Evolutionary conservation across 495 filamentous ascomycete genomes (phyloP).

Genomic region (Aspergillus campestris): DNA sequence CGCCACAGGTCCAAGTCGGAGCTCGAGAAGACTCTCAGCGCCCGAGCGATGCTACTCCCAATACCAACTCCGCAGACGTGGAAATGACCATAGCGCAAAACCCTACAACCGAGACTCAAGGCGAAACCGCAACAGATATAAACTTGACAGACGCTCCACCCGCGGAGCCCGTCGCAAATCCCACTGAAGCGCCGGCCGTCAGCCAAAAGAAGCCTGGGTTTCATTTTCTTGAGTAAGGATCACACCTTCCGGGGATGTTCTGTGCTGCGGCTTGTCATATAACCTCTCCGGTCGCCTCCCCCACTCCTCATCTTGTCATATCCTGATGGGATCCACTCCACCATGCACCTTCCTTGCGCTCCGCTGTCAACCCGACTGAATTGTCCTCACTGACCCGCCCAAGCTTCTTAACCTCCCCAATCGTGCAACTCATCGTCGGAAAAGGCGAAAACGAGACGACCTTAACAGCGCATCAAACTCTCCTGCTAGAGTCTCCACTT

Average conservation of each 20-base stretch:
- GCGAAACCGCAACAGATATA: conserved; percentile 9
- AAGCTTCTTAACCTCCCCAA: conserved; percentile 60
- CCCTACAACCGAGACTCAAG: conserved; percentile 4
- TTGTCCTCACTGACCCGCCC: conserved; percentile 1
- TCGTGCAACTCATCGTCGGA: conserved; percentile 72
- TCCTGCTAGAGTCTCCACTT: conserved; percentile 65
- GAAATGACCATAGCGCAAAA: conserved; percentile 15
- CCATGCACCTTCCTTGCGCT: too few species aligned
- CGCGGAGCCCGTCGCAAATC: conserved; percentile 11
- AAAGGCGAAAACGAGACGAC: conserved; percentile 47
- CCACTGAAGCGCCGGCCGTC: conserved; percentile 6
- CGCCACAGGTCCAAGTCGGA: conserved; percentile 19
- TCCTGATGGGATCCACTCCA: too few species aligned
- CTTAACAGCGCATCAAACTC: conserved; percentile 69
- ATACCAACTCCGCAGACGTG: conserved; percentile 12
- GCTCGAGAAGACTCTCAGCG: conserved; percentile 4
- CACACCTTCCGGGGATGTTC: background rate
- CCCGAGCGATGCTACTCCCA: background rate
- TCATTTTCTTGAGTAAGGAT: conserved; percentile 31
- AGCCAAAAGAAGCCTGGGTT: conserved; percentile 17
- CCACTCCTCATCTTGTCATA: background rate
- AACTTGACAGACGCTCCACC: conserved; percentile 15
- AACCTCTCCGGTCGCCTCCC: background rate
- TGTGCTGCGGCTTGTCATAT: background rate
- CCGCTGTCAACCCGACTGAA: background rate